Percentiles rank a stretch among this genome's conserved stretches.
phyloP scores from a whole-genome alignment of 495 filamentous ascomycete species.

The Paragyromitra xinjiangensis region DNA sequence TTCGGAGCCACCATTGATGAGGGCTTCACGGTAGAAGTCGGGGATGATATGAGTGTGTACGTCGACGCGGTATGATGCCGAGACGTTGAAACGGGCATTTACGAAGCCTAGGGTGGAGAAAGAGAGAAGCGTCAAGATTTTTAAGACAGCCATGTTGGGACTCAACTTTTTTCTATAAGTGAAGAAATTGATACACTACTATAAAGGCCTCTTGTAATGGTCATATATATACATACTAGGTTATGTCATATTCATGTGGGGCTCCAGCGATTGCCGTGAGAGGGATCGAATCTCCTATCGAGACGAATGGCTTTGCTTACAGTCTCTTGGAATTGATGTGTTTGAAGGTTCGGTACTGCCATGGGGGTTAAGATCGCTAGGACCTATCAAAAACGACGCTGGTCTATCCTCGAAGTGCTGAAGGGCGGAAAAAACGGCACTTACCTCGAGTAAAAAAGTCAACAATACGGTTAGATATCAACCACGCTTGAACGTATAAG shows the following conservation, averaged over 20 bases:
- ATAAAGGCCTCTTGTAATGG: not conserved
- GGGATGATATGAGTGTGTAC: conserved; percentile 35
- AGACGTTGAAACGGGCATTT: conserved; percentile 24
- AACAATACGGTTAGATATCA: too few relatives aligned
- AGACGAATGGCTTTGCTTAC: not conserved
- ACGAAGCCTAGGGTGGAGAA: not conserved
- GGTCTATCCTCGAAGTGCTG: not conserved
- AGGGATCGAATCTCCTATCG: not conserved
- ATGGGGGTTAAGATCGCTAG: not conserved
- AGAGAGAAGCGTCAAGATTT: not conserved
- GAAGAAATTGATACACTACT: not conserved
- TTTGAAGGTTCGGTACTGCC: not conserved
- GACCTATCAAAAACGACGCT: not conserved
- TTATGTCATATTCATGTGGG: not conserved
- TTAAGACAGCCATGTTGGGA: conserved; percentile 11
- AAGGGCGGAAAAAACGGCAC: not conserved
- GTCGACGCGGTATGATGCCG: conserved; percentile 26
- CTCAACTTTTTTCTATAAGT: not conserved
- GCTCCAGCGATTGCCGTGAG: not conserved
- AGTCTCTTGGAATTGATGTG: not conserved
- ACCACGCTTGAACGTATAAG: too few relatives aligned
- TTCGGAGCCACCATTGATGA: conserved; percentile 22
- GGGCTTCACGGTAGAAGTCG: conserved; percentile 32
- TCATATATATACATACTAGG: conserved; percentile 1
- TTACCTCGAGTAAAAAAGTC: not conserved